These are phyloP conservation scores for Emergomyces orientalis DNA, from an alignment of 2,329 filamentous ascomycete species.

Conservation along the genomic window DNA sequence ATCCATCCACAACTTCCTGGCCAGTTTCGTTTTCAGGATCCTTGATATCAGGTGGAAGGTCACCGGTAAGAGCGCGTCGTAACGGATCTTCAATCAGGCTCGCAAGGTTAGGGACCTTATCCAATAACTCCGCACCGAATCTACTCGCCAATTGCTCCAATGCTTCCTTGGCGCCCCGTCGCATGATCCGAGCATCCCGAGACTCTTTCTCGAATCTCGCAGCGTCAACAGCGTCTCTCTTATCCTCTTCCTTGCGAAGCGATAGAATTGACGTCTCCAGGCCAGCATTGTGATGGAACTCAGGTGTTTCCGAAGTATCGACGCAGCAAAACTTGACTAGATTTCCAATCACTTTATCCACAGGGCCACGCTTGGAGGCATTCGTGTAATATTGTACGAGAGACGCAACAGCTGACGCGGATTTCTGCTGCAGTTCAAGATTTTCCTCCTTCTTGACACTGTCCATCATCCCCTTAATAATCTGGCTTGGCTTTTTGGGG, in stretches of 20 bases:
- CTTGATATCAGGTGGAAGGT: constrained; percentile 62
- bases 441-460: constrained; percentile 95
- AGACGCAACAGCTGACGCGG: constrained; percentile 71
- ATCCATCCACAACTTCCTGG: constrained; percentile 85
- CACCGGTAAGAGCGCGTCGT: constrained; percentile 59
- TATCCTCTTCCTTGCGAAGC: constrained; percentile 92
- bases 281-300: constrained; percentile 73
- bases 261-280: constrained; percentile 79
- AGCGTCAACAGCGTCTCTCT: constrained; percentile 83
- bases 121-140: constrained; percentile 69
- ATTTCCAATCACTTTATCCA: constrained; percentile 93
- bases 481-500: constrained; percentile 83
- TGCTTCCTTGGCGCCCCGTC: constrained; percentile 87
- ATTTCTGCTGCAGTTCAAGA: constrained; percentile 73
- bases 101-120: constrained; percentile 73
- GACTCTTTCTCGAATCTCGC: constrained; percentile 84
- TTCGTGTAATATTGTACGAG: constrained; percentile 81
- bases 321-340: constrained; percentile 96
- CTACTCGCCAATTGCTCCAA: constrained; percentile 74
- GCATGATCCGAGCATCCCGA: constrained; percentile 77
- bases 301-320: constrained; percentile 93
- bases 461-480: constrained; percentile 98
- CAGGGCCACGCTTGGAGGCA: constrained; percentile 69
- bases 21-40: constrained; percentile 68
- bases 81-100: constrained; percentile 75